Base-by-base conservation (phyloP, 208 protist species). In the Leptomonas seymouri region DNA sequence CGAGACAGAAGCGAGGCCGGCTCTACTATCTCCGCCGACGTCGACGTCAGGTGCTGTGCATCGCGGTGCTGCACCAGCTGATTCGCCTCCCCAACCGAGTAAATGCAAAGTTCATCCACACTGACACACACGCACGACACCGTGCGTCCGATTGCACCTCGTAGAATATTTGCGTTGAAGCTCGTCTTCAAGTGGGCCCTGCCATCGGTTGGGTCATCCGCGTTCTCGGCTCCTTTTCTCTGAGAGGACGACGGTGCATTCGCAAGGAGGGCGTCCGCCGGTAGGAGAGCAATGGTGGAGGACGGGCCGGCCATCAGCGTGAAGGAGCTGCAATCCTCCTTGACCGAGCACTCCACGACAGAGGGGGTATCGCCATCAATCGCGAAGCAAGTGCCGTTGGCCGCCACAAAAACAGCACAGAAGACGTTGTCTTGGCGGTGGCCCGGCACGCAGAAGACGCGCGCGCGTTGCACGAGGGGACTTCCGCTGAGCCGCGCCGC, bases 251-350 rank as follows among this genome's bases (percentile, higher is more conserved):
- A n/a, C 11, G 28, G 1, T 1, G 3, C 54, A 28, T 15, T 36
- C 4, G 25, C 21, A 5, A 45, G 21, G 12, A 45, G 21, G 7
- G 44, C 42, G 16, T 55, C 63, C 41, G n/a, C 28, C 23, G 31
- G 50, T 41, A 25, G 45, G 12, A 54, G 31, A 14, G 66, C 53
- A 60, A 54, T 78, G 14, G 64, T 81, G 18, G 73, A 76, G 7
- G 72, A 71, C 8, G 61, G 71, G 16, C 71, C 81, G 0, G 67
- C 73, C 68, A 87, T 82, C 11, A 94, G 63, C 15, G 88, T 89
- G 77, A 93, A 96, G 51, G 84, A 86, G 58, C 79, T 86, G 78
- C 81, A 89, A 67, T 93, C 88, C 20, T 81, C 64, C 70, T 79
- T 84, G 21, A 94, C 81, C 44, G 56, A 68, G 68, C 82, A 93